Conservation (phyloP, 495 filamentous ascomycete genomes). For the Aspergillus cavernicola region DNA sequence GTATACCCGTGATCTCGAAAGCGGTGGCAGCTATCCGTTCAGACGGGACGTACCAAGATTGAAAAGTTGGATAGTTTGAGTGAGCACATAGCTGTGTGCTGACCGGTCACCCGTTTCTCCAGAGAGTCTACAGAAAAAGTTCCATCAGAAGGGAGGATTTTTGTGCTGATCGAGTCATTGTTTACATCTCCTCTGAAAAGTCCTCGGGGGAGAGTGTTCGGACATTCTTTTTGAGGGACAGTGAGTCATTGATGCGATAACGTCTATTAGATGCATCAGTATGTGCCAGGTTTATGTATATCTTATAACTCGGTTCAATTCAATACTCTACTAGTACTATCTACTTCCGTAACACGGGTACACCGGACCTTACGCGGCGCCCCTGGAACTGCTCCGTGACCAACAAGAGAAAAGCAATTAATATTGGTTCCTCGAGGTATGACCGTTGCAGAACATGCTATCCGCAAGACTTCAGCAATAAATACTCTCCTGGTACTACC, state of each 20-base stretch:
- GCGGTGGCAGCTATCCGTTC: constrained; percentile 12
- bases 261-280: no score
- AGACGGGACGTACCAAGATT: constrained; percentile 14
- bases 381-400: background rate
- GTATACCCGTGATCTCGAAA: constrained; percentile 10
- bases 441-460: no score
- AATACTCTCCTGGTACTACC: no score
- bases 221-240: no score
- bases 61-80: constrained; percentile 19
- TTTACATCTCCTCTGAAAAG: background rate
- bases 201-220: no score
- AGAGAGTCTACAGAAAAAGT: no score
- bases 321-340: background rate
- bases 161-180: background rate
- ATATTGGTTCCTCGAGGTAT: background rate
- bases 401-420: background rate
- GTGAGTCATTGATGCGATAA: no score
- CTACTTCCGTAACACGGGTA: background rate
- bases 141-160: no score
- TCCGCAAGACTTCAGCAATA: no score
- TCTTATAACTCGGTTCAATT: background rate
- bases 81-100: background rate
- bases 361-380: background rate
- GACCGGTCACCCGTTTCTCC: background rate
- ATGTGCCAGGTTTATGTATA: no score